Evolutionary conservation across 2,329 filamentous ascomycete genomes (phyloP), one percentile per base, ranked within the genome.

Genomic region (Phialophora chinensis): DNA sequence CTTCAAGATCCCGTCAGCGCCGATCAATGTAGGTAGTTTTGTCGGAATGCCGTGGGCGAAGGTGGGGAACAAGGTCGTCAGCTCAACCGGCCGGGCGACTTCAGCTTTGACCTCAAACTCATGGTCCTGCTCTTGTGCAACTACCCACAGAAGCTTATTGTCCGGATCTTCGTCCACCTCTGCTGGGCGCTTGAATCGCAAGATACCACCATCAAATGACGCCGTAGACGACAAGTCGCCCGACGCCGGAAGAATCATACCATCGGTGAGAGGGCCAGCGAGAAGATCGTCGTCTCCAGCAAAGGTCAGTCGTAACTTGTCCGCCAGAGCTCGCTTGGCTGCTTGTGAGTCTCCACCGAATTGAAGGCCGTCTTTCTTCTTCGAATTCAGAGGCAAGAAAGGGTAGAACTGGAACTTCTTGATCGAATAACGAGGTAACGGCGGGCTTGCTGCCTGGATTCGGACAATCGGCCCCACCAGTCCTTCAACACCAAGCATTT

Each of bases 301-400:
- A 33, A 82, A 76, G 11, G 88, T 85, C 69, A 87, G 87, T 68
- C 97, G 88, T 52, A 87, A 87, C 74, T 90, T 90, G 14, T 87
- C 82, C 2, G 88, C 88, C 71, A 81, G 68, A 8, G 93, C 92
- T 74, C 96, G 92, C 60, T 89, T 89, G 72, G 95, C 91, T 5
- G 90, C 86, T 72, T 92, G 91, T 0, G 92, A 91, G 72, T 97
- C 92, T 14, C 93, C 92, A 4, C 94, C 94, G 75, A 98, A 96
- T 73, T 88, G 92, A 25, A 97, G 83, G 0, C 90, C 90, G 54
- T 89, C 85, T 42, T 83, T 85, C 47, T 83, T 79, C 72, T 87
- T 88, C 3, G 83, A 80, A 25, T 80, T 79, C 56, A 81, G 78
- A 0, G 84, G 80, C 2, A 87, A 84, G 73, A 97, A 98, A 0